Evolutionary conservation across 176 grass and related monocot species (phyloP).

Genomic region (Melocanna baccifera): DNA sequence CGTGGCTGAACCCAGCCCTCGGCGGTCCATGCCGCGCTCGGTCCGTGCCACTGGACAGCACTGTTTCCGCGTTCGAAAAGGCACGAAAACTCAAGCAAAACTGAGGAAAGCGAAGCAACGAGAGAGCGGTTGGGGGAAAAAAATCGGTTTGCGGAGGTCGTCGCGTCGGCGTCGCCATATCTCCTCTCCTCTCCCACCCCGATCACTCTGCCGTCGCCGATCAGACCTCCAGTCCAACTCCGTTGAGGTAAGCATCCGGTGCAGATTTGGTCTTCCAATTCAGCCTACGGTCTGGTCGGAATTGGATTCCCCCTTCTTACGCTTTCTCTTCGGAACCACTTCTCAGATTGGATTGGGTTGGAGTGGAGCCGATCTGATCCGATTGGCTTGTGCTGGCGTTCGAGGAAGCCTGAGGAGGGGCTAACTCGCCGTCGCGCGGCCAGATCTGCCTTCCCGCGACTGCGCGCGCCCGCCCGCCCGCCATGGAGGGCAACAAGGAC

Average conservation of each 20-base stretch:
- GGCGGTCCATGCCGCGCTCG: too few species aligned
- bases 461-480: not conserved
- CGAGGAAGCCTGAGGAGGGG: not conserved
- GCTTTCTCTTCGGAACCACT: not conserved
- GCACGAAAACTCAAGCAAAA: not conserved
- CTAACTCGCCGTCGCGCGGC: slow-evolving; percentile 15
- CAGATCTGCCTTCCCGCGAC: slow-evolving; percentile 27
- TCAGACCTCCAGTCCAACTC: not conserved
- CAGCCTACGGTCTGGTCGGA: not conserved
- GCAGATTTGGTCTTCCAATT: not conserved
- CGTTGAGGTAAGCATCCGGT: slow-evolving; percentile 15
- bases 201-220: slow-evolving; percentile 4
- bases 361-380: slow-evolving; percentile 26
- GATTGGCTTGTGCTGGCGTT: slow-evolving; percentile 17
- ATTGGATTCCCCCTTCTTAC: not conserved
- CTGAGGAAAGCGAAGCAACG: not conserved
- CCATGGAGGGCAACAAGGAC: slow-evolving; percentile 98
- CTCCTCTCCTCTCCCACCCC: not conserved
- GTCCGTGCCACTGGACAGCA: too few species aligned
- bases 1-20: too few species aligned
- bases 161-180: slow-evolving; percentile 27
- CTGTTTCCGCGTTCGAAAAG: too few species aligned
- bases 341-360: slow-evolving; percentile 39
- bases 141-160: slow-evolving; percentile 10
- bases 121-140: not conserved